A percentile compares a stretch with the other conserved stretches of the same genome.
These are phyloP conservation scores for Lonicera japonica DNA, from an alignment of 129 eudicot genomes.

Conservation along the genomic window DNA sequence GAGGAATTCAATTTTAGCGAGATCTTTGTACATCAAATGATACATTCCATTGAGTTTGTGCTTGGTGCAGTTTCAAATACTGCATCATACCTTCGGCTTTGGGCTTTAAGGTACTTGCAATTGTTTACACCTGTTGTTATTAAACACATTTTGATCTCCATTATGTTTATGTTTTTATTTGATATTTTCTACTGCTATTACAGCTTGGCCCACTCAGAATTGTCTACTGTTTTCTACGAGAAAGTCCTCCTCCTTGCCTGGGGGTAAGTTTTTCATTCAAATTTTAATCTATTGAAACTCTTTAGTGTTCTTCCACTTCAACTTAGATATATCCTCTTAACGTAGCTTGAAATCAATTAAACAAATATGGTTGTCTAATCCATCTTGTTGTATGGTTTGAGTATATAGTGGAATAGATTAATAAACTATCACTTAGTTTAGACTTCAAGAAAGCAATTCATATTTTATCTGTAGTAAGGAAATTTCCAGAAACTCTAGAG, in stretches of 20 bases:
- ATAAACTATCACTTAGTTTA: too few species aligned
- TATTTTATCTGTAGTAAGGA: too few species aligned
- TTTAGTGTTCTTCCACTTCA: background rate
- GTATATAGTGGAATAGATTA: too few species aligned
- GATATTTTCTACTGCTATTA: constrained; percentile 16
- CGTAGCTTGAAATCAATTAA: too few species aligned
- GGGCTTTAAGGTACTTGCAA: constrained; percentile 85
- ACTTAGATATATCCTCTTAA: too few species aligned
- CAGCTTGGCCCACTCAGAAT: constrained; percentile 98
- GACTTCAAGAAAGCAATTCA: too few species aligned
- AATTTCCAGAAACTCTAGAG: too few species aligned
- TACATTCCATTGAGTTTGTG: constrained; percentile 96
- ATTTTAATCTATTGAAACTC: background rate
- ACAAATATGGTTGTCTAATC: too few species aligned
- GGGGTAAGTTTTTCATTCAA: constrained; percentile 58
- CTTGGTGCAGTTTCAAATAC: constrained; percentile 98
- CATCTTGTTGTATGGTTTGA: too few species aligned
- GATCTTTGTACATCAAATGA: constrained; percentile 97
- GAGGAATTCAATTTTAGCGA: constrained; percentile 97
- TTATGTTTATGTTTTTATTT: constrained; percentile 4
- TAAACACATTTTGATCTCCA: constrained; percentile 1
- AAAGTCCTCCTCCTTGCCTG: constrained; percentile 91
- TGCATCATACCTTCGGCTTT: constrained; percentile 94
- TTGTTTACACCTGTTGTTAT: constrained; percentile 2
- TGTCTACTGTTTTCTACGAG: constrained; percentile 94